Conservation (phyloP, 345 rosid species). For the Hevea brasiliensis region DNA sequence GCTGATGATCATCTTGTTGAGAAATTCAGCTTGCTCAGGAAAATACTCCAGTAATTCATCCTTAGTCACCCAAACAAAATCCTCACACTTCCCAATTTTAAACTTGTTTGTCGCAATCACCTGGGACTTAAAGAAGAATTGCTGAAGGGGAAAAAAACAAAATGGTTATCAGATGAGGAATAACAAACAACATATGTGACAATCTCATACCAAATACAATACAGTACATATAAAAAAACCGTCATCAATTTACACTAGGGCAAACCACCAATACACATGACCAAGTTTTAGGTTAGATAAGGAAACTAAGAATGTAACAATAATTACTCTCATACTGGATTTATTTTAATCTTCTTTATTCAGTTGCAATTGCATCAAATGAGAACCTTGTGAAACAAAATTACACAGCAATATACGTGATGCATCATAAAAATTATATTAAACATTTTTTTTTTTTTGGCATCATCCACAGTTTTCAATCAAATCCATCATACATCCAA, state of each 20-base stretch:
- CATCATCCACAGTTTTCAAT: background rate
- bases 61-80: conserved; percentile 91
- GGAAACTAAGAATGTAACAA: background rate
- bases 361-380: background rate
- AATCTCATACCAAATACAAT: no score
- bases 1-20: conserved; percentile 86
- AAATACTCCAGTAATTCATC: conserved; percentile 82
- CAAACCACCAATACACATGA: background rate
- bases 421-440: background rate
- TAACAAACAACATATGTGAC: background rate
- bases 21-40: conserved; percentile 71
- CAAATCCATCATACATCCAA: background rate
- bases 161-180: background rate
- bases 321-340: no score
- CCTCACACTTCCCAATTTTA: conserved; percentile 63
- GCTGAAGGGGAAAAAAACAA: conserved; percentile 43
- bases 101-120: conserved; percentile 72
- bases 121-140: conserved; percentile 91
- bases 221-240: no score
- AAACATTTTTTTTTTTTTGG: no score
- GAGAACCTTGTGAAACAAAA: background rate
- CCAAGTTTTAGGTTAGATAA: background rate
- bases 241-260: background rate
- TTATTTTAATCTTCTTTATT: background rate
- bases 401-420: background rate